Evolutionary conservation across 139 green algal species (phyloP).

Genomic region (Haematococcus sp.): DNA sequence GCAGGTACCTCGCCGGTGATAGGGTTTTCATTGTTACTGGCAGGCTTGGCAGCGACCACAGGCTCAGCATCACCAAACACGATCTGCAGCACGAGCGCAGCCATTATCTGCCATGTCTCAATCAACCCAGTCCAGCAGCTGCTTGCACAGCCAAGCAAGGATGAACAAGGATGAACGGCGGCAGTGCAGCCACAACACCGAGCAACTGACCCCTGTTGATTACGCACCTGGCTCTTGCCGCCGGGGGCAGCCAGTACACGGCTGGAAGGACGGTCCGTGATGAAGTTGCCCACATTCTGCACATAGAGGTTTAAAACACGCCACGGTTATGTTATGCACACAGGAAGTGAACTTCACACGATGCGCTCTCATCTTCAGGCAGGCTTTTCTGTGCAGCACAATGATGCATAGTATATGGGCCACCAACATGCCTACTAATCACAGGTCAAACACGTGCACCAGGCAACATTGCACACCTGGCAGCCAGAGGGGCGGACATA

Average conservation of each 20-base stretch:
- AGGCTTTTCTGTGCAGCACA: neutral
- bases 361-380: neutral
- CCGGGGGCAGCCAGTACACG: slow-evolving; percentile 79
- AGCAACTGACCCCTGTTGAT: too few species aligned
- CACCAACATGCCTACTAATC: neutral
- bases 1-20: neutral
- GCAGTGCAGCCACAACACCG: too few species aligned
- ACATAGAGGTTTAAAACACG: too few species aligned
- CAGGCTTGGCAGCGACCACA: slow-evolving; percentile 8
- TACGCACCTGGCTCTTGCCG: slow-evolving; percentile 48
- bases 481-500: slow-evolving; percentile 21
- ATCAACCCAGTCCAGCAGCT: too few species aligned
- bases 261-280: slow-evolving; percentile 42
- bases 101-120: too few species aligned
- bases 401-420: neutral
- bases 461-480: neutral
- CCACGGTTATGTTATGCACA: too few species aligned
- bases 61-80: slow-evolving; percentile 16
- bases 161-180: too few species aligned
- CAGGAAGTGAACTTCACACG: neutral
- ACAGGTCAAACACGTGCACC: neutral
- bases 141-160: too few species aligned
- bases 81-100: slow-evolving; percentile 10
- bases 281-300: slow-evolving; percentile 50
- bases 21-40: neutral